Conservation (phyloP, 2,329 filamentous ascomycete species). For the Cytospora mali region DNA sequence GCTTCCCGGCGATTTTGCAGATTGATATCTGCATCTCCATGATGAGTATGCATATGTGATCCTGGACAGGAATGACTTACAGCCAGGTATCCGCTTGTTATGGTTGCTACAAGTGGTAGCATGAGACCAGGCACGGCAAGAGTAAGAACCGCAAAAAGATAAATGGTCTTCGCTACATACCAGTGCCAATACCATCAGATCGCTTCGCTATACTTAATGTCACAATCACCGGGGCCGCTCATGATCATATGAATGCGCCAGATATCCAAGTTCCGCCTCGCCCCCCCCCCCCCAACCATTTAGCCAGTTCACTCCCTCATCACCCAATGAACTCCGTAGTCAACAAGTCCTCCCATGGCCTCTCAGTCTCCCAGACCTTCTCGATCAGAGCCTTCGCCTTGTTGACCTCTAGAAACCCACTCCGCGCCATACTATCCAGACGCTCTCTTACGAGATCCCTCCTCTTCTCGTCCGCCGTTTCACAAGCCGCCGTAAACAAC, state of each 20-base stretch:
- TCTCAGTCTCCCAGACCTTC: slow-evolving; percentile 67
- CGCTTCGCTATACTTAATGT: neutral
- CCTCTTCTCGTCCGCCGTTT: slow-evolving; percentile 60
- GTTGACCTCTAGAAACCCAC: slow-evolving; percentile 73
- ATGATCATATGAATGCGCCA: neutral
- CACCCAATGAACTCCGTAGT: slow-evolving; percentile 70
- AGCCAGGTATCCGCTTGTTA: neutral
- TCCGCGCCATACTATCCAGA: slow-evolving; percentile 68
- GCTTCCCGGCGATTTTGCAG: neutral
- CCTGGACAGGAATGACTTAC: neutral
- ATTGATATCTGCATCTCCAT: too few relatives aligned
- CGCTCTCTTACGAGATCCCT: slow-evolving; percentile 65
- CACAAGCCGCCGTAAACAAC: slow-evolving; percentile 81
- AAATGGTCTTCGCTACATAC: neutral
- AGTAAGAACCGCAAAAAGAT: neutral
- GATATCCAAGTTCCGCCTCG: neutral
- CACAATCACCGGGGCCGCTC: neutral
- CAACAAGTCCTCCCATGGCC: slow-evolving; percentile 69
- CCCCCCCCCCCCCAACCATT: neutral
- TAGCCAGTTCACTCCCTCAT: slow-evolving; percentile 32
- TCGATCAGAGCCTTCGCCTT: slow-evolving; percentile 68
- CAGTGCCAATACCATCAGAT: neutral
- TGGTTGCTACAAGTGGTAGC: neutral
- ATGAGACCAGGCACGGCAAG: neutral
- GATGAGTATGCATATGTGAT: neutral